A percentile compares a stretch with the other conserved stretches of the same genome.
These are phyloP conservation scores for Acanthamoeba divionensis DNA, from an alignment of 208 protist genomes.

Conservation along the genomic window DNA sequence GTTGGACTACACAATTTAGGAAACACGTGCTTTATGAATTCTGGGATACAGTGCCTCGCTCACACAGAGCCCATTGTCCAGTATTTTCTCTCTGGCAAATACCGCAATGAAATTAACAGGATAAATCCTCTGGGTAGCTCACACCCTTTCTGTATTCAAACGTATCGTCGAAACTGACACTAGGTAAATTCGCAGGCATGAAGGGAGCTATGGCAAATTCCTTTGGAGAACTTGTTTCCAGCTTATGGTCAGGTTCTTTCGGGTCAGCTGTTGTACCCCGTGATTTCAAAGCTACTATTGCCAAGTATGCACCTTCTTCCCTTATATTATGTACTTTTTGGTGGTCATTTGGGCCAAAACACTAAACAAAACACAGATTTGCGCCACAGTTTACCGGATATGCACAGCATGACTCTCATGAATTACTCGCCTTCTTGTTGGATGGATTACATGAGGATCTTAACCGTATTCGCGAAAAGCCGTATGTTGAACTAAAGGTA, in stretches of 20 bases:
- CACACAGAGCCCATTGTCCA: slow-evolving; percentile 78
- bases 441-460: slow-evolving; percentile 69
- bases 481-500: slow-evolving; percentile 75
- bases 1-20: slow-evolving; percentile 88
- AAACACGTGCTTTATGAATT: slow-evolving; percentile 97
- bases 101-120: slow-evolving; percentile 70
- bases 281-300: slow-evolving; percentile 81
- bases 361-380: too few relatives aligned
- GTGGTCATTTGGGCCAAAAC: too few relatives aligned
- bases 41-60: slow-evolving; percentile 91
- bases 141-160: slow-evolving; percentile 51
- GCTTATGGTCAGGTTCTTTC: slow-evolving; percentile 77
- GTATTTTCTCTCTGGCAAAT: slow-evolving; percentile 45
- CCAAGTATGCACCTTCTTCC: slow-evolving; percentile 85
- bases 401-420: slow-evolving; percentile 70
- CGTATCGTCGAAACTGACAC: neutral
- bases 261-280: slow-evolving; percentile 82
- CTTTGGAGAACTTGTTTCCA: slow-evolving; percentile 84
- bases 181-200: neutral
- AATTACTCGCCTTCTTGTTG: slow-evolving; percentile 66
- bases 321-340: slow-evolving; percentile 29
- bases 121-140: slow-evolving; percentile 56
- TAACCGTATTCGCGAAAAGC: slow-evolving; percentile 71
- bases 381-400: slow-evolving; percentile 70
- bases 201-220: slow-evolving; percentile 73